phyloP scores from a whole-genome alignment of 2,329 filamentous ascomycete genomes.

The Sporothrix pseudoabietina region DNA sequence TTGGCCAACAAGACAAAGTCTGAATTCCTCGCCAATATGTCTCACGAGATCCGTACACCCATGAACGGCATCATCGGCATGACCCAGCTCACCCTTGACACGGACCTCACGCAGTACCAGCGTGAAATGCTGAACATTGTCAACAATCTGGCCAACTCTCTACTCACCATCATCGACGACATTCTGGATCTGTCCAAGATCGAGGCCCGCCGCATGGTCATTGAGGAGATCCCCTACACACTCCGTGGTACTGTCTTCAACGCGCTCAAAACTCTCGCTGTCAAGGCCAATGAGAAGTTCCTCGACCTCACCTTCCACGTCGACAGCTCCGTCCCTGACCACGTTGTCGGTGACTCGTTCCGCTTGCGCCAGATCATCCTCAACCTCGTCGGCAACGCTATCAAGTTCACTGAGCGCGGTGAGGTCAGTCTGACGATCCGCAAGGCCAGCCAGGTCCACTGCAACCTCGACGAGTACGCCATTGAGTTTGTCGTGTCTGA shows the following conservation, averaged over 20 bases:
- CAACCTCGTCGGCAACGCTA: constrained; percentile 95
- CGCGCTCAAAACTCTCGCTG: constrained; percentile 92
- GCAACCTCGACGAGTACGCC: constrained; percentile 65
- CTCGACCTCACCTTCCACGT: constrained; percentile 91
- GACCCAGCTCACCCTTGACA: constrained; percentile 94
- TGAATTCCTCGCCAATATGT: constrained; percentile 98
- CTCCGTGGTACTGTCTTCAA: constrained; percentile 95
- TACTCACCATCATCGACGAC: constrained; percentile 94
- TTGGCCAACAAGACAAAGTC: constrained; percentile 98
- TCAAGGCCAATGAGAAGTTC: constrained; percentile 95
- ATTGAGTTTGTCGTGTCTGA: constrained; percentile 96
- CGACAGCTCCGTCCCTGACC: constrained; percentile 89
- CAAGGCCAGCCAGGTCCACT: constrained; percentile 62
- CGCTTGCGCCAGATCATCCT: constrained; percentile 93
- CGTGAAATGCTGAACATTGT: constrained; percentile 99
- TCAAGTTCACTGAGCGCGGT: constrained; percentile 97
- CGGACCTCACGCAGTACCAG: constrained; percentile 90
- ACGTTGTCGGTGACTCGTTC: constrained; percentile 95
- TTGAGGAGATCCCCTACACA: constrained; percentile 96
- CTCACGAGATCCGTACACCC: constrained; percentile 94
- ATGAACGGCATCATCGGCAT: constrained; percentile 99
- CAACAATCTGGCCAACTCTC: constrained; percentile 90
- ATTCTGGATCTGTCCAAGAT: constrained; percentile 77
- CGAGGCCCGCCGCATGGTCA: constrained; percentile 95
- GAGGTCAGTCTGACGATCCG: constrained; percentile 94